These are phyloP conservation scores for Syzygium malaccense DNA, from an alignment of 441 rosid species.

Conservation along the genomic window DNA sequence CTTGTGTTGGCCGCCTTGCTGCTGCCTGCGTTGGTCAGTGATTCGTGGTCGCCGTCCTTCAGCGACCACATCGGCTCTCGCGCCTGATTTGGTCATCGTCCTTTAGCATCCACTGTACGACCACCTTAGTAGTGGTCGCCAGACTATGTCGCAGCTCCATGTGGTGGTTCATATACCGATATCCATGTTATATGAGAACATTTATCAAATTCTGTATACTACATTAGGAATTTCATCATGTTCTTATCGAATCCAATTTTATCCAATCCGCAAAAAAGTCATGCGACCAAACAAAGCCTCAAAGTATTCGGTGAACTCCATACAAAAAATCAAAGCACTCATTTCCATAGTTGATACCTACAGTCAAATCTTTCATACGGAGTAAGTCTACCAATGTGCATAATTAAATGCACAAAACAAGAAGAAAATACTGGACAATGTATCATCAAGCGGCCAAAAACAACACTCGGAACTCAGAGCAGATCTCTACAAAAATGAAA, in stretches of 20 bases:
- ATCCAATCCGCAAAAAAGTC: background rate
- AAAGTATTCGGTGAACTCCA: background rate
- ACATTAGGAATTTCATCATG: background rate
- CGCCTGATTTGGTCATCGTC: background rate
- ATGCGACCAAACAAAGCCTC: background rate
- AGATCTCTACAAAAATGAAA: background rate
- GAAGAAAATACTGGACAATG: background rate
- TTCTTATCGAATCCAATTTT: background rate
- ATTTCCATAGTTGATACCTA: background rate
- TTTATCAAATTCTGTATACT: background rate
- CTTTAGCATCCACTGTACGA: background rate
- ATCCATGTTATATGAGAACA: background rate
- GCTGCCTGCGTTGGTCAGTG: too few relatives aligned
- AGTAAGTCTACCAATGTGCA: background rate
- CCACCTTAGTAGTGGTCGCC: background rate
- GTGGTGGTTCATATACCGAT: background rate
- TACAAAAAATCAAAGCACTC: background rate
- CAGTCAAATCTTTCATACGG: background rate
- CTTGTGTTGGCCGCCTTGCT: background rate
- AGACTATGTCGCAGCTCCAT: background rate
- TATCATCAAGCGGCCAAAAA: background rate
- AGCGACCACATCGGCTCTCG: background rate
- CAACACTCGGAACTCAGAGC: background rate
- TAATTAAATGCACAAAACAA: background rate
- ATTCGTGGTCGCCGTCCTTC: background rate